Evolutionary conservation across 768 basidiomycete genomes (phyloP).

Genomic region (Psilocybe azurescens): DNA sequence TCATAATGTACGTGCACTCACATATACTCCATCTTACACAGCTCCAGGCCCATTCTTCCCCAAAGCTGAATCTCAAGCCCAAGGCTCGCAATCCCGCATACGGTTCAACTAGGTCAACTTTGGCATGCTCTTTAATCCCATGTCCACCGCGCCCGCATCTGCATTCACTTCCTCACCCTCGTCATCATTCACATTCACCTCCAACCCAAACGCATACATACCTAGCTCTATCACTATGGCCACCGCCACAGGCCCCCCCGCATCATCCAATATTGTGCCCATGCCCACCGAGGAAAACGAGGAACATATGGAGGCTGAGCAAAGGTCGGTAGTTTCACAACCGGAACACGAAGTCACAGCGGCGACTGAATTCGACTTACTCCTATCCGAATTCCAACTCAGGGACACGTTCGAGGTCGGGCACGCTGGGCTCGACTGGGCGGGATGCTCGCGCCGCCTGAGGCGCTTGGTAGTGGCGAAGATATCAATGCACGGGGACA

Average conservation of each 20-base stretch:
- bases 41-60: slow-evolving; percentile 49
- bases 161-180: too few relatives aligned
- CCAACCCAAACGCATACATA: neutral
- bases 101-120: slow-evolving; percentile 71
- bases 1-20: neutral
- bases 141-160: too few relatives aligned
- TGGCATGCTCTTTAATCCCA: slow-evolving; percentile 12
- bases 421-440: neutral
- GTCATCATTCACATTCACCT: too few relatives aligned
- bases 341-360: too few relatives aligned
- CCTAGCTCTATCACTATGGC: neutral
- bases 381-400: slow-evolving; percentile 17
- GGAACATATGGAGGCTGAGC: neutral
- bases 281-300: slow-evolving; percentile 17
- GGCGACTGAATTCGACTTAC: too few relatives aligned
- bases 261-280: slow-evolving; percentile 4
- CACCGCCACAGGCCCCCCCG: neutral
- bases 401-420: too few relatives aligned
- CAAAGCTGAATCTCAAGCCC: slow-evolving; percentile 19
- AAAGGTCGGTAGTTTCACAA: too few relatives aligned
- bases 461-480: neutral
- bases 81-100: slow-evolving; percentile 37
- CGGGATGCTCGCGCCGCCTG: slow-evolving; percentile 39
- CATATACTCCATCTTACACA: slow-evolving; percentile 21
- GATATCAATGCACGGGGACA: slow-evolving; percentile 26